A percentile compares a stretch with the other conserved stretches of the same genome.
phyloP scores from a whole-genome alignment of 208 protist genomes.

The Trichomonas gallinae region DNA sequence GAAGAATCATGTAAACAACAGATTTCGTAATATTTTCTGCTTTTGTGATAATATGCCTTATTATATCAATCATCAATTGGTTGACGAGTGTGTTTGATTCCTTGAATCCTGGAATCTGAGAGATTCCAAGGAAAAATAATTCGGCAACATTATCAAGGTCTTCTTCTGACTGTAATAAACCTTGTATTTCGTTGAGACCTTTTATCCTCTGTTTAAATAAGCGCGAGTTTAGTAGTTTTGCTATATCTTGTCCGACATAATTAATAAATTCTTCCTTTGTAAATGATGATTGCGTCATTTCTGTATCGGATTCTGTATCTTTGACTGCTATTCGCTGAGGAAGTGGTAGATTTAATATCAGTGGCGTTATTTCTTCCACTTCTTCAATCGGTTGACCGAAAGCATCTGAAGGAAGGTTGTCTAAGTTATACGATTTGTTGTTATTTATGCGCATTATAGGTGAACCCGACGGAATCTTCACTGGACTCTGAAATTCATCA shows the following conservation, averaged over 20 bases:
- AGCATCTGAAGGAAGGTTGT: neutral
- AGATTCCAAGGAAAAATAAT: neutral
- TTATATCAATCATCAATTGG: neutral
- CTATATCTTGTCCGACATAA: neutral
- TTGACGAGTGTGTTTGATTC: neutral
- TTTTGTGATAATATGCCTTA: neutral
- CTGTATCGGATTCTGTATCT: neutral
- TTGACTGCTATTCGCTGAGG: neutral
- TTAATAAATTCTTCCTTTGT: neutral
- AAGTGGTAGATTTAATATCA: neutral
- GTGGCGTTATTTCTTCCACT: neutral
- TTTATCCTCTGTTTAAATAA: neutral
- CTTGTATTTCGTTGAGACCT: neutral
- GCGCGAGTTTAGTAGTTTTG: neutral
- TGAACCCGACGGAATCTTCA: neutral
- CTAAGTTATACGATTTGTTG: neutral
- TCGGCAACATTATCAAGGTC: neutral
- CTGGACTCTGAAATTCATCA: neutral
- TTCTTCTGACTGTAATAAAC: neutral
- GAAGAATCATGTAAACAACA: neutral
- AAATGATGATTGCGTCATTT: neutral
- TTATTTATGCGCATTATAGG: neutral
- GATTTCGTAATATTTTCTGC: neutral
- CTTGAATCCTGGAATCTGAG: neutral
- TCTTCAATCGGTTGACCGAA: neutral